Conservation (phyloP, 768 basidiomycete species). For the Rhizopogon sp. region DNA sequence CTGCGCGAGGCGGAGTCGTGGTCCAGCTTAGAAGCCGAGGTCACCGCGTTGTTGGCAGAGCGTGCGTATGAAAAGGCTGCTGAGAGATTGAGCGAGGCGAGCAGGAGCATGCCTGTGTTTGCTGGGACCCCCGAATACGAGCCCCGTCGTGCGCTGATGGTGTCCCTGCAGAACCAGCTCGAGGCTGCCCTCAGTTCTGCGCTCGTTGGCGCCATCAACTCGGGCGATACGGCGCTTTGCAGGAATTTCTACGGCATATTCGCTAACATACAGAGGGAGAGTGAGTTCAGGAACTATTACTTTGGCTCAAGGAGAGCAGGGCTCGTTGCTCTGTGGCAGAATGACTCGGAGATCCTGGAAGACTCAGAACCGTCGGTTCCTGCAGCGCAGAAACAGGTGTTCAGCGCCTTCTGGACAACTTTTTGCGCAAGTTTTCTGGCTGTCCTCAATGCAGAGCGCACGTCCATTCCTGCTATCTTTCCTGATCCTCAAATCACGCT, state of each 20-base stretch:
- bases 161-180: conserved; percentile 92
- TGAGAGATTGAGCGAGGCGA: conserved; percentile 86
- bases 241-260: conserved; percentile 83
- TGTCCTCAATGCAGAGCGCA: conserved; percentile 65
- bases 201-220: conserved; percentile 80
- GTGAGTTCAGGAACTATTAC: conserved; percentile 93
- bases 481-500: conserved; percentile 76
- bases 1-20: conserved; percentile 94
- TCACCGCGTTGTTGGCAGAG: conserved; percentile 77
- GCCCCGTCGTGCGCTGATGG: conserved; percentile 76
- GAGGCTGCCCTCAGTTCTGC: conserved; percentile 91
- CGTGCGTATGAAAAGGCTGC: conserved; percentile 85
- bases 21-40: conserved; percentile 92
- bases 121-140: conserved; percentile 92
- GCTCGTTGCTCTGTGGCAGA: conserved; percentile 68
- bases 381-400: conserved; percentile 28
- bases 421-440: conserved; percentile 71
- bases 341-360: conserved; percentile 34
- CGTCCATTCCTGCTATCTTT: conserved; percentile 79
- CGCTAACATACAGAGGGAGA: conserved; percentile 83
- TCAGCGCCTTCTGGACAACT: conserved; percentile 63
- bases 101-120: conserved; percentile 85
- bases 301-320: conserved; percentile 72
- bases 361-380: conserved; percentile 39
- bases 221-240: conserved; percentile 70